Evolutionary conservation across 306 rosid genomes (phyloP), one percentile per base, ranked within the genome.

Genomic region (Quercus bicolor): DNA sequence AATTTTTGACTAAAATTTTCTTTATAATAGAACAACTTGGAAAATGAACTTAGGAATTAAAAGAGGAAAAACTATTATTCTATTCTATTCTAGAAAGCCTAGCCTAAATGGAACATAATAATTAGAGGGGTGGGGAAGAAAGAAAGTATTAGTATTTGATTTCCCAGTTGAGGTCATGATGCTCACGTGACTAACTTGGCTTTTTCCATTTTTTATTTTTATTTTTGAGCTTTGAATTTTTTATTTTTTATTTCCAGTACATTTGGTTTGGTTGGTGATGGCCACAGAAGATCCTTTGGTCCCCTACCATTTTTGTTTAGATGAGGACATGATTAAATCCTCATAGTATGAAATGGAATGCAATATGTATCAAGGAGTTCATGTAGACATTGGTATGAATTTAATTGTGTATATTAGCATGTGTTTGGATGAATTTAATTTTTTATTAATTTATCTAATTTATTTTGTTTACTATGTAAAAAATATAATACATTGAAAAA

Each of bases 131-230:
- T 33, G 24, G n/a, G 52, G 77, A 60, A 12, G 33, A 31, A 23
- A 56, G 72, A 68, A 54, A 28, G n/a, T 45, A 37, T 6, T 6
- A 6, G 43, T 37, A 37, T 37, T 37, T 13, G 78, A 29, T 76
- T 28, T 48, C 29, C 62, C 20, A 37, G 64, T 54, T 43, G 56
- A 48, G 48, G 52, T 80, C 78, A 70, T 66, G 76, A 70, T 61
- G 74, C 21, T 75, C 74, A 72, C 76, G 75, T 83, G 80, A n/a
- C 78, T 20, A 64, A 60, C 56, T n/a, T 77, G 60, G 3, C 62
- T 69, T 28, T 5, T 4, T 14, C 51, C 40, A 11, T 48, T 48
- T 48, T 48, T 12, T 12, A 3, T 48, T 15, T 13, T 2, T 4
- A 57, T 0, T 10, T 57, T 15, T 14, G 14, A 0, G 19, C 16